A percentile compares a stretch with the other conserved stretches of the same genome.
phyloP scores from a whole-genome alignment of 2,329 filamentous ascomycete species.

The Venturia effusa region DNA sequence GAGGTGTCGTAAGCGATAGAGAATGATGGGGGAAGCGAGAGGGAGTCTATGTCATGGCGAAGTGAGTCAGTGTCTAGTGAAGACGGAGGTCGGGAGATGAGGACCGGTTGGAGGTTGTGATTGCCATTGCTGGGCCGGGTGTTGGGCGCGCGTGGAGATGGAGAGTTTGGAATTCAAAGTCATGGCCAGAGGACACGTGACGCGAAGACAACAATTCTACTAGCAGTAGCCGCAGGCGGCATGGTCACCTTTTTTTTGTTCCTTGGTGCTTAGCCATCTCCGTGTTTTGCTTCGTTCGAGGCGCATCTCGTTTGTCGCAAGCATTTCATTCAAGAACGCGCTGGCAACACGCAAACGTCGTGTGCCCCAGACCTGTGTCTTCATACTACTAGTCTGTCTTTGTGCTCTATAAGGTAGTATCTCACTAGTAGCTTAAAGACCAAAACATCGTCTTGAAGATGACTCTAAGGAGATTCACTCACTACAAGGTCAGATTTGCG shows the following conservation, averaged over 20 bases:
- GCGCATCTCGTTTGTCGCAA: not conserved
- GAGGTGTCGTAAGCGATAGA: not conserved
- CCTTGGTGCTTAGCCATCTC: not conserved
- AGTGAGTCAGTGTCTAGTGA: not conserved
- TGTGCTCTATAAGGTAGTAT: too few species aligned
- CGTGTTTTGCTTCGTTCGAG: not conserved
- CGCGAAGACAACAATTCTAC: not conserved
- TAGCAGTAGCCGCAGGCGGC: not conserved
- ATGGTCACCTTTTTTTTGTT: not conserved
- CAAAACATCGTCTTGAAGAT: too few species aligned
- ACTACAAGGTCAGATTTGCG: too few species aligned
- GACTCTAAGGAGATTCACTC: too few species aligned
- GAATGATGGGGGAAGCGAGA: not conserved
- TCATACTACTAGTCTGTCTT: too few species aligned
- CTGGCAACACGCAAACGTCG: constrained; percentile 2
- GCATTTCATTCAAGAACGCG: not conserved
- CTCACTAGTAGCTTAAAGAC: too few species aligned
- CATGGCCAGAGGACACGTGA: not conserved
- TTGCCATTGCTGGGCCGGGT: not conserved
- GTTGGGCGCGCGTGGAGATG: not conserved
- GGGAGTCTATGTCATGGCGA: not conserved
- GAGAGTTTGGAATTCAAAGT: not conserved
- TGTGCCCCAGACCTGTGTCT: too few species aligned
- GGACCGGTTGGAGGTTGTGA: not conserved
- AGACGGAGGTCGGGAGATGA: not conserved